phyloP scores from a whole-genome alignment of 2,329 filamentous ascomycete species.

The Fusarium xylarioides region DNA sequence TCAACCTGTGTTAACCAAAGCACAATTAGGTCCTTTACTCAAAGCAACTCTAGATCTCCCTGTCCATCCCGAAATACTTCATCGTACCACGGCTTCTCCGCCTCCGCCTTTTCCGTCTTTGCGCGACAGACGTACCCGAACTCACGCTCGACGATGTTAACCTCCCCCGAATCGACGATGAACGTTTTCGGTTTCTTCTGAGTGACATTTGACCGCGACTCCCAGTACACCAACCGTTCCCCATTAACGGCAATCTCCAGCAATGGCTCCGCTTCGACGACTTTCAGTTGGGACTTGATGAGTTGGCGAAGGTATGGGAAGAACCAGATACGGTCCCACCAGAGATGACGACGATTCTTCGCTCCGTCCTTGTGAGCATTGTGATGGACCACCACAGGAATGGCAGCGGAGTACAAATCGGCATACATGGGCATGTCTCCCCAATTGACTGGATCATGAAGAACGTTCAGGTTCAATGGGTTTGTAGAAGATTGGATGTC shows the following conservation, averaged over 20 bases:
- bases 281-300: not conserved
- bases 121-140: slow-evolving; percentile 1
- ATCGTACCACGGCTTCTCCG: slow-evolving; percentile 7
- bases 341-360: slow-evolving; percentile 18
- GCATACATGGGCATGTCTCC: slow-evolving; percentile 29
- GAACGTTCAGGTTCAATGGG: not conserved
- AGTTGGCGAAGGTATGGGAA: slow-evolving; percentile 29
- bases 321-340: slow-evolving; percentile 37
- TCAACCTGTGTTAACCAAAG: not conserved
- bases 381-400: slow-evolving; percentile 35
- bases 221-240: slow-evolving; percentile 6
- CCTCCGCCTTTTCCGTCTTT: not conserved
- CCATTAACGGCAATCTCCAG: not conserved
- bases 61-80: slow-evolving; percentile 28
- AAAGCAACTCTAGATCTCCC: not conserved
- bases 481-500: slow-evolving; percentile 11
- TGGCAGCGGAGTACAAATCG: slow-evolving; percentile 29
- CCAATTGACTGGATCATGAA: slow-evolving; percentile 1
- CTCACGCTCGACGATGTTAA: not conserved
- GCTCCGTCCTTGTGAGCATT: slow-evolving; percentile 28
- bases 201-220: not conserved
- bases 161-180: accelerated
- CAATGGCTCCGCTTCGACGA: not conserved
- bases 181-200: slow-evolving; percentile 22
- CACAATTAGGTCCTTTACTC: accelerated